These are phyloP conservation scores for Cyanodermella asteris DNA, from an alignment of 2,329 filamentous ascomycete genomes.

Conservation along the genomic window DNA sequence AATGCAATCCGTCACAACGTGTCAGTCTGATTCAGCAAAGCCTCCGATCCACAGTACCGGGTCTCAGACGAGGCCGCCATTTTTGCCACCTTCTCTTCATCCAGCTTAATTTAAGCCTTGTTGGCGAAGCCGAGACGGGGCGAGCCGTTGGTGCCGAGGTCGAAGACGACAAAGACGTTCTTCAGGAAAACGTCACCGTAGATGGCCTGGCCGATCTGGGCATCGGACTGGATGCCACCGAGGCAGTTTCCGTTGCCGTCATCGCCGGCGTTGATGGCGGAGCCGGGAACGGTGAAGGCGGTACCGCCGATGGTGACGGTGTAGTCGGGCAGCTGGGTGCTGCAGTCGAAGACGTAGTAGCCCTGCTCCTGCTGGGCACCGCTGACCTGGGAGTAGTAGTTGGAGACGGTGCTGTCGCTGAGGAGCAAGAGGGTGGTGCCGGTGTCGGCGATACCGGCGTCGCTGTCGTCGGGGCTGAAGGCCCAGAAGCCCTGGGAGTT, in stretches of 20 bases:
- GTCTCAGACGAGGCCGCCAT: too few relatives aligned
- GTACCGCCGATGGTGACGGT: constrained; percentile 27
- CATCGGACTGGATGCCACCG: constrained; percentile 49
- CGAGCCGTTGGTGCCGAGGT: constrained; percentile 27
- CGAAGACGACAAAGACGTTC: constrained; percentile 53
- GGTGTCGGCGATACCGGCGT: constrained; percentile 44
- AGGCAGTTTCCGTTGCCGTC: constrained; percentile 31
- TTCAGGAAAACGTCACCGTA: constrained; percentile 66
- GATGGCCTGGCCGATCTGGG: constrained; percentile 40
- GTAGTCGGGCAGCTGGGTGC: constrained; percentile 29
- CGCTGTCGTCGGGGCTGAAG: constrained; percentile 26
- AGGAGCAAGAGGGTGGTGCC: constrained; percentile 46
- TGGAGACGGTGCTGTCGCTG: constrained; percentile 28
- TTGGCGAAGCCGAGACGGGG: constrained; percentile 27
- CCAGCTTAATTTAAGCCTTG: too few relatives aligned
- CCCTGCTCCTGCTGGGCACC: constrained; percentile 30
- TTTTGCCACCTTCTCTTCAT: too few relatives aligned
- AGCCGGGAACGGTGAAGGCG: constrained; percentile 28
- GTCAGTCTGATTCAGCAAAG: too few relatives aligned
- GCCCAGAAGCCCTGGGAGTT: constrained; percentile 40
- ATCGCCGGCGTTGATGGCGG: constrained; percentile 29
- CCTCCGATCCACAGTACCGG: too few relatives aligned
- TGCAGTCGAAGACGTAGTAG: constrained; percentile 34
- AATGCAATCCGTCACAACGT: too few relatives aligned
- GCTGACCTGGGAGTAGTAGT: constrained; percentile 37